A percentile compares a stretch with the other conserved stretches of the same genome.
Conservation (phyloP, 768 basidiomycete genomes). For the Kwoniella mangroviensis region DNA sequence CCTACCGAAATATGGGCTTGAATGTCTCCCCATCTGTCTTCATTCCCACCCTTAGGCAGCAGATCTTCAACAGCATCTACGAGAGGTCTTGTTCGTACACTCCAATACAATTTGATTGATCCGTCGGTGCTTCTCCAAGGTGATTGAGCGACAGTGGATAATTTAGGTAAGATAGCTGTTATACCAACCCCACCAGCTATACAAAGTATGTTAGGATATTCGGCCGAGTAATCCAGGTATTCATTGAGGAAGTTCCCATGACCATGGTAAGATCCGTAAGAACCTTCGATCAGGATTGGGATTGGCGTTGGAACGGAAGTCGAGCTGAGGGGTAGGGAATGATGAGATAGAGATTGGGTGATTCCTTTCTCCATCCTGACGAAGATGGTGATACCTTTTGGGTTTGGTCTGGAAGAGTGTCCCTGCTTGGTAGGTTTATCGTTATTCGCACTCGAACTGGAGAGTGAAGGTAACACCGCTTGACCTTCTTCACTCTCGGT, state of each 20-base stretch:
- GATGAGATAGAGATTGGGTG: not conserved
- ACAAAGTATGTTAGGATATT: not conserved
- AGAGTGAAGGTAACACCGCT: not conserved
- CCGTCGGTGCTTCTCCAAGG: not conserved
- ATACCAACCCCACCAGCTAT: conserved; percentile 7
- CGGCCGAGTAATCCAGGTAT: not conserved
- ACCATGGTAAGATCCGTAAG: not conserved
- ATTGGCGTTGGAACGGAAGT: not conserved
- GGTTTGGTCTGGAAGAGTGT: not conserved
- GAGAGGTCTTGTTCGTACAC: not conserved
- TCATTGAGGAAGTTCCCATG: not conserved
- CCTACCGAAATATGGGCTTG: not conserved
- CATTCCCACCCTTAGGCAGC: not conserved
- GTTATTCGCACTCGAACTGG: not conserved
- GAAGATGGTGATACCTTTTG: not conserved
- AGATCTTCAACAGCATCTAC: not conserved
- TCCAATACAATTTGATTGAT: not conserved
- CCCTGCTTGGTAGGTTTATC: not conserved
- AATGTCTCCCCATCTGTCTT: not conserved
- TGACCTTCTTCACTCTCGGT: not conserved
- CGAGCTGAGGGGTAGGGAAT: not conserved
- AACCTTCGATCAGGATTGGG: conserved; percentile 3
- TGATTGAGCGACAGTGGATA: not conserved
- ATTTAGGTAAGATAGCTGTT: conserved; percentile 8
- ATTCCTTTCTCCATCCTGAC: conserved; percentile 1